Percentiles rank a stretch among this genome's conserved stretches.
Conservation (phyloP, 495 filamentous ascomycete species). For the Podospora pseudopauciseta region DNA sequence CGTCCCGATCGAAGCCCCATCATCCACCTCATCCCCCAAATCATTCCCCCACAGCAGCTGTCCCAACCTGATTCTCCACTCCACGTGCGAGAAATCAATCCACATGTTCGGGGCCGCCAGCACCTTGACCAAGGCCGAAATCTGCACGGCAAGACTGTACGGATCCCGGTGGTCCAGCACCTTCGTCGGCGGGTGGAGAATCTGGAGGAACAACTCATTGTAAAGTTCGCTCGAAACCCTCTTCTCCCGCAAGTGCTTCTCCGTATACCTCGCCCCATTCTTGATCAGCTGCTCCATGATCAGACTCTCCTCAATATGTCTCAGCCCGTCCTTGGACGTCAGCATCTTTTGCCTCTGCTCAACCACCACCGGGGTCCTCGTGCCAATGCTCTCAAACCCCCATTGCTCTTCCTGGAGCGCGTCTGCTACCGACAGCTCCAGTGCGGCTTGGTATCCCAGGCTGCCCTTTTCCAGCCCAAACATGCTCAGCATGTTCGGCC, state of each 20-base stretch:
- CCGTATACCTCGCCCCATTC: constrained; percentile 45
- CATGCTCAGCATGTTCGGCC: constrained; percentile 74
- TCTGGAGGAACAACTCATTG: constrained; percentile 56
- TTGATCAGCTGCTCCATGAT: constrained; percentile 52
- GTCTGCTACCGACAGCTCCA: constrained; percentile 66
- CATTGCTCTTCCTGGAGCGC: constrained; percentile 51
- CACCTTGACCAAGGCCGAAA: constrained; percentile 53
- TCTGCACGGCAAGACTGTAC: constrained; percentile 57
- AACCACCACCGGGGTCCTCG: constrained; percentile 39
- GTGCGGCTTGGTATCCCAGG: constrained; percentile 68
- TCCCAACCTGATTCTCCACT: constrained; percentile 77
- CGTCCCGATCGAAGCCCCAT: constrained; percentile 39
- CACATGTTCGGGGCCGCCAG: constrained; percentile 58
- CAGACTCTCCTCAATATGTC: constrained; percentile 49
- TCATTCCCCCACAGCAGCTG: constrained; percentile 74
- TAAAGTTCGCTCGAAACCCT: constrained; percentile 50
- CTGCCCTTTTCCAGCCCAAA: constrained; percentile 70
- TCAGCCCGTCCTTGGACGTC: constrained; percentile 45
- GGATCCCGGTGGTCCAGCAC: constrained; percentile 56
- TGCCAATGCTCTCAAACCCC: constrained; percentile 44
- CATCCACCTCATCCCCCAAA: constrained; percentile 50
- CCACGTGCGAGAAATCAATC: constrained; percentile 74
- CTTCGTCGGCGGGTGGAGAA: constrained; percentile 56
- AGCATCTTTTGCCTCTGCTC: constrained; percentile 51
- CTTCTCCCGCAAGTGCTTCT: constrained; percentile 36